Evolutionary conservation across 768 basidiomycete species (phyloP).

Genomic region (Cyclocybe aegerita): DNA sequence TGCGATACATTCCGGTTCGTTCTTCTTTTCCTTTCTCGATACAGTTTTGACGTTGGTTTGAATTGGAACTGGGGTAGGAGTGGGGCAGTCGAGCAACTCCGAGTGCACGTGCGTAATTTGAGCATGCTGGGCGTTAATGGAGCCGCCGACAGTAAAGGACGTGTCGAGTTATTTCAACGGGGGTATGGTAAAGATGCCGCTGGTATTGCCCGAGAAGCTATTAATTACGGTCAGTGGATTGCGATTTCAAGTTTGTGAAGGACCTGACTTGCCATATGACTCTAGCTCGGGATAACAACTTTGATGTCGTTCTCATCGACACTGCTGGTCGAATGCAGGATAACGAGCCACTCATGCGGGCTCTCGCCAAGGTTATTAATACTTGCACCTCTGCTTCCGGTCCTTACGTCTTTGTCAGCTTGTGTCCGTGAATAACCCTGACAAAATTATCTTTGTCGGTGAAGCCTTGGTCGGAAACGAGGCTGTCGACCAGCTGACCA

Average conservation of each 20-base stretch:
- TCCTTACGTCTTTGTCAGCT: slow-evolving; percentile 47
- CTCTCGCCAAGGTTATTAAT: slow-evolving; percentile 79
- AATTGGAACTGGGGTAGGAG: slow-evolving; percentile 47
- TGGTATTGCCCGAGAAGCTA: slow-evolving; percentile 94
- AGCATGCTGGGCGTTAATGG: slow-evolving; percentile 78
- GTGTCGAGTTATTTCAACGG: slow-evolving; percentile 91
- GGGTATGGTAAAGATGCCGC: slow-evolving; percentile 99
- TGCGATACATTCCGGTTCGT: slow-evolving; percentile 93
- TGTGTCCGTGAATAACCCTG: slow-evolving; percentile 89
- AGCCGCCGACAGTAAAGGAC: slow-evolving; percentile 64
- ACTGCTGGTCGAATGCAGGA: slow-evolving; percentile 99
- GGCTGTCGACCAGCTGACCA: slow-evolving; percentile 95
- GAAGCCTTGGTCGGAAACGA: slow-evolving; percentile 99
- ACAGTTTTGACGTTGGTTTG: neutral
- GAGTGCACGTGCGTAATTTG: slow-evolving; percentile 94
- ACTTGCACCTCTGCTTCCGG: slow-evolving; percentile 4
- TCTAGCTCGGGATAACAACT: slow-evolving; percentile 82
- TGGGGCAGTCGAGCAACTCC: slow-evolving; percentile 96
- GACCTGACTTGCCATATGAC: slow-evolving; percentile 3
- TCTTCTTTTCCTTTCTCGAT: slow-evolving; percentile 7
- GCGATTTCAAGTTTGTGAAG: neutral
- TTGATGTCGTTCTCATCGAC: slow-evolving; percentile 97
- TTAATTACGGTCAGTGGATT: slow-evolving; percentile 68
- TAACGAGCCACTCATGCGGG: slow-evolving; percentile 98
- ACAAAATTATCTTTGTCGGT: slow-evolving; percentile 98